Evolutionary conservation across 2,329 filamentous ascomycete genomes (phyloP).

Genomic region (Colletotrichum gigasporum): DNA sequence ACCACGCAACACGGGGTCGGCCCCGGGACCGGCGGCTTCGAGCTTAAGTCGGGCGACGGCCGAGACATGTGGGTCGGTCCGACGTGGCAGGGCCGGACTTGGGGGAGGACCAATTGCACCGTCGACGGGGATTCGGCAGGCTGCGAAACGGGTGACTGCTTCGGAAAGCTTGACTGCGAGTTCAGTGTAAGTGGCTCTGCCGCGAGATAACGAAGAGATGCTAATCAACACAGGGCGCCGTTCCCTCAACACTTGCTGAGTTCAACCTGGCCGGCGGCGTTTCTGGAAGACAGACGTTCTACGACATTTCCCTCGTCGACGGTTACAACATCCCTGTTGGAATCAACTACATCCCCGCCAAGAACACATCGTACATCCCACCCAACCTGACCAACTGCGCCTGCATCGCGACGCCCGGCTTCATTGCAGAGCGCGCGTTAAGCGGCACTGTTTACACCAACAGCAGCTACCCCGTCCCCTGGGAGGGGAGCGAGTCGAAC

Average conservation of each 20-base stretch:
- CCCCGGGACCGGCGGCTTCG: conserved; percentile 74
- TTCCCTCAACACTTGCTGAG: conserved; percentile 81
- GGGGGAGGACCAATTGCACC: conserved; percentile 86
- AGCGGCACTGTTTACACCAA: conserved; percentile 71
- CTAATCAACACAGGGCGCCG: conserved; percentile 64
- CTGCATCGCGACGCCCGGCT: conserved; percentile 77
- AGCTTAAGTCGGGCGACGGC: conserved; percentile 66
- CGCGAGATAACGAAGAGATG: not conserved
- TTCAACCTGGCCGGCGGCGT: conserved; percentile 78
- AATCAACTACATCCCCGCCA: conserved; percentile 67
- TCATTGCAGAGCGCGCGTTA: conserved; percentile 62
- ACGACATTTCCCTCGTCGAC: conserved; percentile 86
- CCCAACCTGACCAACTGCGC: conserved; percentile 81
- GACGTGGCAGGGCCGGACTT: conserved; percentile 84
- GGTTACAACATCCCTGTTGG: conserved; percentile 83
- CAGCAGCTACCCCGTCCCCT: conserved; percentile 71
- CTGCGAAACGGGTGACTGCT: conserved; percentile 82
- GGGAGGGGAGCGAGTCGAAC: conserved; percentile 68
- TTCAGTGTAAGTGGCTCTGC: conserved; percentile 64
- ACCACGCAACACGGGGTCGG: conserved; percentile 77
- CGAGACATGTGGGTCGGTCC: conserved; percentile 71
- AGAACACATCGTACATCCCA: conserved; percentile 73
- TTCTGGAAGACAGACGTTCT: conserved; percentile 73
- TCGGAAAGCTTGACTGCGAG: conserved; percentile 73
- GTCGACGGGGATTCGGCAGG: conserved; percentile 74